A percentile compares a stretch with the other conserved stretches of the same genome.
Conservation (phyloP, 345 rosid genomes). For the Viola odorata region DNA sequence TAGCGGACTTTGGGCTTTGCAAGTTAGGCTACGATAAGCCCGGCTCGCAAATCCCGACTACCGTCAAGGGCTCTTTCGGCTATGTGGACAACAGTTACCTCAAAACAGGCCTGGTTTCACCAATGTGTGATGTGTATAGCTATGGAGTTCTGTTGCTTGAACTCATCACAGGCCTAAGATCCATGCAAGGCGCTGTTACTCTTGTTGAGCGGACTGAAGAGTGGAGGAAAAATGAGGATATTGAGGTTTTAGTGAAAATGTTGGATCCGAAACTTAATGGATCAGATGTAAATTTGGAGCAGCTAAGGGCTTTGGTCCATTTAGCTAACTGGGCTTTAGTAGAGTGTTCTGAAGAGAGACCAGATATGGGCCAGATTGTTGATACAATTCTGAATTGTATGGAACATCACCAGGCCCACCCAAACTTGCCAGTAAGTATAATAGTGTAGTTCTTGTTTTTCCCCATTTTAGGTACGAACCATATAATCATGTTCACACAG, state of each 20-base stretch:
- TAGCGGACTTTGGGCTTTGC: conserved; percentile 45
- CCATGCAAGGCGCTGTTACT: conserved; percentile 31
- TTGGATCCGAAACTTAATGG: conserved; percentile 41
- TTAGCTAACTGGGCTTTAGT: conserved; percentile 26
- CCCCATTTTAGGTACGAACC: too few relatives aligned
- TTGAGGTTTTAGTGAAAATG: conserved; percentile 13
- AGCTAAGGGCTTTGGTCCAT: conserved; percentile 25
- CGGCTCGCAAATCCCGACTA: conserved; percentile 13
- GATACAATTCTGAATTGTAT: conserved; percentile 24
- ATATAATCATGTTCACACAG: too few relatives aligned
- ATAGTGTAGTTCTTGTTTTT: too few relatives aligned
- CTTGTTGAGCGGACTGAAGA: conserved; percentile 38
- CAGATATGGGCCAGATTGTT: conserved; percentile 26
- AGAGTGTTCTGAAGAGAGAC: conserved; percentile 34
- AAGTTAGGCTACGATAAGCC: conserved; percentile 27
- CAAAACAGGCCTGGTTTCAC: conserved; percentile 29
- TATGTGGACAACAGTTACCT: conserved; percentile 32
- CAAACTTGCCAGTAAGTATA: conserved; percentile 14
- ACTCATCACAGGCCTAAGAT: conserved; percentile 33
- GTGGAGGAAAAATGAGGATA: conserved; percentile 18
- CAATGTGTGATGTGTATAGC: conserved; percentile 38
- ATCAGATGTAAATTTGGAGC: conserved; percentile 23
- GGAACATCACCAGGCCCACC: conserved; percentile 6
- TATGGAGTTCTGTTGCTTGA: conserved; percentile 36
- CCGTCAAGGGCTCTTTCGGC: conserved; percentile 36